Evolutionary conservation across 495 filamentous ascomycete genomes (phyloP), one percentile per base, ranked within the genome.

Genomic region (Tirmania nivea): DNA sequence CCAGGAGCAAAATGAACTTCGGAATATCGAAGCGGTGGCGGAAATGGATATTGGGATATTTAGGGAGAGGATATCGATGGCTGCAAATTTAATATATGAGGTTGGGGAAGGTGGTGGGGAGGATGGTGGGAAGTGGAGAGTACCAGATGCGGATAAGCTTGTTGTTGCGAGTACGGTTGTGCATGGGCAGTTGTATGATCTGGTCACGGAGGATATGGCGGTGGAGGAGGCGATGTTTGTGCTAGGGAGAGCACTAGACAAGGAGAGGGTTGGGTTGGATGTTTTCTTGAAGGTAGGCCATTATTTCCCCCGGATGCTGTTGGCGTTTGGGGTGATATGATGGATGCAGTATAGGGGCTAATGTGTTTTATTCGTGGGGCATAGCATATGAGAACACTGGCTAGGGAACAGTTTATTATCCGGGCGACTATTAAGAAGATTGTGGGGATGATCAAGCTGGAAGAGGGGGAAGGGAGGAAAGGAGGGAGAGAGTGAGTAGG

Each of bases 81-180:
- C 90, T 2, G 88, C 95, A 63, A 70, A 68, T 12, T 80, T 89
- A 16, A 84, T 96, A 49, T 74, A 77, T 31, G 72, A 76, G 36
- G 39, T 45, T 3, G 39, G 14, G 39, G 9, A 19, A 3, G 39
- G 17, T 14, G 39, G 39, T 14, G 25, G 2, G 25, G 25, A 31
- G 2, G 25, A 3, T 7, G 69, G 65, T 51, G 52, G 66, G n/a
- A 57, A 60, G 10, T 56, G 70, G 25, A 59, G 69, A 36, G 67
- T 77, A 0, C 81, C 81, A 0, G 71, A 74, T 20, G 80, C 96
- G 49, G 90, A 97, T 68, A 84, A 92, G 34, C 71, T 96, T 35
- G 72, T 97, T 10, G 85, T 95, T n/a, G 87, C 88, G 7, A 85
- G 87, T 1, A 93, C 87, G 0, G 83, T 96, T 3, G 88, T 94